Evolutionary conservation across 352 stramenopile genomes (phyloP).

Genomic region (Globisporangium cederbergense): DNA sequence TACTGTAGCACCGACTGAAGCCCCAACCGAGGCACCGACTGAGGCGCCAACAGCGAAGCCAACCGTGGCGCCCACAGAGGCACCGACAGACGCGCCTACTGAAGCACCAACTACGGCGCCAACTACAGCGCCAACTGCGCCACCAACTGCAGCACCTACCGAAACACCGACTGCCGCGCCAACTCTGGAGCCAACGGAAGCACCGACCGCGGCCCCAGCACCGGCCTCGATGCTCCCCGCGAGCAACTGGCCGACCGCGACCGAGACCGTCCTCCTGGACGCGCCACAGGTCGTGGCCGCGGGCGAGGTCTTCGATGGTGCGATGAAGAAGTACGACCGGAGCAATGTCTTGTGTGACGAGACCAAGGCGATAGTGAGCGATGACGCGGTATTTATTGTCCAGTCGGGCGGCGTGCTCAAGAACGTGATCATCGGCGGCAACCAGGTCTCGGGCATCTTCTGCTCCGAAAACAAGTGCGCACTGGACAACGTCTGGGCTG

Average conservation of each 20-base stretch:
- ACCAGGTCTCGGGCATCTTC: conserved; percentile 40
- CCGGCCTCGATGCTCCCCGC: conserved; percentile 12
- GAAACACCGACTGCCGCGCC: conserved; percentile 8
- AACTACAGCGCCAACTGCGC: conserved; percentile 10
- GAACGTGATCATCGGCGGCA: conserved; percentile 59
- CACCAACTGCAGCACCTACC: conserved; percentile 13
- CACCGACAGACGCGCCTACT: conserved; percentile 12
- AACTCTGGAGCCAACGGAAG: conserved; percentile 12
- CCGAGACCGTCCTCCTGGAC: conserved; percentile 32
- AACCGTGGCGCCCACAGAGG: not conserved
- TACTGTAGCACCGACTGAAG: conserved; percentile 9
- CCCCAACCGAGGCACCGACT: conserved; percentile 11
- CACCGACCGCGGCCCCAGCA: conserved; percentile 1
- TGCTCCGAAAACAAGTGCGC: conserved; percentile 62
- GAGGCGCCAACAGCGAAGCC: conserved; percentile 10
- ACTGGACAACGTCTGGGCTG: conserved; percentile 57
- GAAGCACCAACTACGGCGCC: conserved; percentile 2
- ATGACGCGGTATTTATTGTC: conserved; percentile 61
- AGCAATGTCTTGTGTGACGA: conserved; percentile 44
- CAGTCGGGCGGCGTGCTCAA: conserved; percentile 51
- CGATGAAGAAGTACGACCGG: conserved; percentile 59
- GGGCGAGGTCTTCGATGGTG: conserved; percentile 47
- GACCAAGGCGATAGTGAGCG: conserved; percentile 25
- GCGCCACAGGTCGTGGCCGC: conserved; percentile 25
- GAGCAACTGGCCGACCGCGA: conserved; percentile 45